Conservation (phyloP, 176 grass and related monocot genomes). For the Pontederia crassipes region DNA sequence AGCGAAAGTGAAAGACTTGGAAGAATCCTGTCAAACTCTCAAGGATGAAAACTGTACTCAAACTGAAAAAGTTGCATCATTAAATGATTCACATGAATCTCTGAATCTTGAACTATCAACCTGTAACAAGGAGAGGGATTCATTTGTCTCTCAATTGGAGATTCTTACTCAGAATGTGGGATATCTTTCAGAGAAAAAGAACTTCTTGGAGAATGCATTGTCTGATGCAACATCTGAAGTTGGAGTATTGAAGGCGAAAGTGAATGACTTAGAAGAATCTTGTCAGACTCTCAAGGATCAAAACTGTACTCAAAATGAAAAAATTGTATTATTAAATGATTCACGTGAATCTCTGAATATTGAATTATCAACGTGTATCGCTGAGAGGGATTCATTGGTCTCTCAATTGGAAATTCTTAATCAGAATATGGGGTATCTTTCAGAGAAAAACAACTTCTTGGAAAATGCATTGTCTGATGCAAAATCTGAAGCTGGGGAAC, state of each 20-base stretch:
- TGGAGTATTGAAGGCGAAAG: slow-evolving; percentile 18
- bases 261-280: slow-evolving; percentile 6
- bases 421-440: slow-evolving; percentile 11
- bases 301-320: slow-evolving; percentile 27
- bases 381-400: slow-evolving; percentile 17
- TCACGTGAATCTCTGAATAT: slow-evolving; percentile 25
- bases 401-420: slow-evolving; percentile 2
- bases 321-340: slow-evolving; percentile 34
- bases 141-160: slow-evolving; percentile 18
- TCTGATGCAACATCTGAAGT: slow-evolving; percentile 62
- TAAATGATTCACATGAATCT: no score
- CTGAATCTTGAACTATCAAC: no score
- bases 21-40: no score
- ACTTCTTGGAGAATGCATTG: slow-evolving; percentile 63
- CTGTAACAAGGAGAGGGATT: slow-evolving; percentile 20
- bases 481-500: slow-evolving; percentile 17
- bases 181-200: slow-evolving; percentile 58
- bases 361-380: slow-evolving; percentile 9
- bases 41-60: no score
- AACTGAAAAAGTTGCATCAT: no score
- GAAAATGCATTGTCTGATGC: slow-evolving; percentile 22
- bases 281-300: slow-evolving; percentile 2
- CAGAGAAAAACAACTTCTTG: slow-evolving; percentile 20
- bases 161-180: slow-evolving; percentile 20
- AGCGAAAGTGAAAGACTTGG: no score